phyloP scores from a whole-genome alignment of 2,329 filamentous ascomycete species.

The Xylaria sp. region DNA sequence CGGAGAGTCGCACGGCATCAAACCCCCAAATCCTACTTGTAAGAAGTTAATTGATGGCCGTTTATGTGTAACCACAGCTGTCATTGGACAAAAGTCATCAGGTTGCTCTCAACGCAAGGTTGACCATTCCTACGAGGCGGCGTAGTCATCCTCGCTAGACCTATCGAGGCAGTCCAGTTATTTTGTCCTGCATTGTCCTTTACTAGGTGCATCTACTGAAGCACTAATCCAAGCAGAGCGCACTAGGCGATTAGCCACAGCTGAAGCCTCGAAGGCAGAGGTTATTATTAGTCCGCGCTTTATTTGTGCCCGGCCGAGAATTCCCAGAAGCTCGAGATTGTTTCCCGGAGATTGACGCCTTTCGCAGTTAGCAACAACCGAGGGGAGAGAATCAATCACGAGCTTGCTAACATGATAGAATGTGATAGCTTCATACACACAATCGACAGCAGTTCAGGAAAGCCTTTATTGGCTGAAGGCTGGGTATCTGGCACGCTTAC shows the following conservation, averaged over 20 bases:
- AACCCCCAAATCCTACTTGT: not conserved
- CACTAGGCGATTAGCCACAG: not conserved
- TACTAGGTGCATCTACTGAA: not conserved
- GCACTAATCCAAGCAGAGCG: not conserved
- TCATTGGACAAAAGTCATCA: conserved; percentile 8
- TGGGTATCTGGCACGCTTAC: not conserved
- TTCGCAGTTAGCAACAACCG: conserved; percentile 19
- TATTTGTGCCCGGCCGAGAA: not conserved
- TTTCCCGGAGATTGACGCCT: conserved; percentile 8
- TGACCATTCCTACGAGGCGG: not conserved
- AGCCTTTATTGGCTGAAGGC: not conserved
- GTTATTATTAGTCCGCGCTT: not conserved
- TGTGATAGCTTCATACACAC: not conserved
- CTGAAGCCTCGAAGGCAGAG: conserved; percentile 3
- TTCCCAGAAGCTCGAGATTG: conserved; percentile 23
- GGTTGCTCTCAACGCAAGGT: not conserved
- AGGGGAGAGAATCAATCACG: not conserved
- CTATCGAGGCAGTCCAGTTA: conserved; percentile 24
- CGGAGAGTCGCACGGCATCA: conserved; percentile 11
- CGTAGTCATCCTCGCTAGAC: conserved; percentile 12
- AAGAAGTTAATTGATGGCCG: not conserved
- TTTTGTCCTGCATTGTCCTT: conserved; percentile 10
- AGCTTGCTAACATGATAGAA: not conserved
- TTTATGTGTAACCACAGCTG: not conserved
- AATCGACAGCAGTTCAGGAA: not conserved